Evolutionary conservation across 1,139 yeast species (phyloP), one percentile per base, ranked within the genome.

Genomic region (Pichia sp.): DNA sequence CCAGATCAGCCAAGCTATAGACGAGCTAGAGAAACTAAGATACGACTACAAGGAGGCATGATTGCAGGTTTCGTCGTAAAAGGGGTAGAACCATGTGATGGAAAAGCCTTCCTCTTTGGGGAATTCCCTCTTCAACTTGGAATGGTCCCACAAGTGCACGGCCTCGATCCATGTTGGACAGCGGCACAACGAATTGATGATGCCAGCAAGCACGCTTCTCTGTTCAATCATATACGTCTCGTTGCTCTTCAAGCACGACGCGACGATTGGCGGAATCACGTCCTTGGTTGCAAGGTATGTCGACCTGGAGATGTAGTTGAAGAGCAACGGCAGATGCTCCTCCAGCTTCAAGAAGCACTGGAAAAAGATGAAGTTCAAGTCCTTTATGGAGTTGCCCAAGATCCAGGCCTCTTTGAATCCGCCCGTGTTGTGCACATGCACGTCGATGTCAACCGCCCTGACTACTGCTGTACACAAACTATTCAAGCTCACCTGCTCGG

Each of bases 41-140:
- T 67, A 66, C 52, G 48, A 61, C 51, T 67, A 65, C 53, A 66
- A 64, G 49, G 64, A 61, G 29, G 71, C 67, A 16, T 66, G 60
- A 61, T 48, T 12, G 30, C 20, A n/a, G 24, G 46, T 12, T 24
- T 3, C 10, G 17, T 20, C 40, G 16, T 30, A 40, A 31, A 12
- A n/a, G 40, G 48, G 50, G 29, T 30, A 45, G 31, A 56, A 50
- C 59, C 59, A 56, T 5, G 51, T 48, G 3, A 56, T 34, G 33
- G 52, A 31, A 17, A 56, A 56, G 10, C 24, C 42, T 43, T 34
- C 40, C 2, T 17, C 6, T 17, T 16, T 33, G 4, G 31, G 20
- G 10, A 3, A 38, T 52, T 42, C 51, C n/a, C 36, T 41, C 51
- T 40, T 55, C 10, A 48, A 48, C 17, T 50, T 54, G 27, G 33